phyloP scores from a whole-genome alignment of 768 basidiomycete species.

The Suillus bovinus region DNA sequence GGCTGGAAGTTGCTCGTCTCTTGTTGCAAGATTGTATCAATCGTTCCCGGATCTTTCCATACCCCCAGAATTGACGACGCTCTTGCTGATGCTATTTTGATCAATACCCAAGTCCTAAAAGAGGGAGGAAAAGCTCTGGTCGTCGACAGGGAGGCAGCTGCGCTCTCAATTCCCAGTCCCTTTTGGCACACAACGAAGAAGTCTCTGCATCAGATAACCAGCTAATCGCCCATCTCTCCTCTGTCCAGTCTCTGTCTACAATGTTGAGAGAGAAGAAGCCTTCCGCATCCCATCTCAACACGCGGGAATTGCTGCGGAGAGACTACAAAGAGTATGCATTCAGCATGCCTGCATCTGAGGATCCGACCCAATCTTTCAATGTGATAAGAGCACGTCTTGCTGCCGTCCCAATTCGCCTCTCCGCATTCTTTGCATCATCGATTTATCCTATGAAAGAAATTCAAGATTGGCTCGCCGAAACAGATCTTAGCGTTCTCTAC shows the following conservation, averaged over 20 bases:
- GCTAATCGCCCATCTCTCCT: slow-evolving; percentile 20
- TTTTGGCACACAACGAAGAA: slow-evolving; percentile 32
- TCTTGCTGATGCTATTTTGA: slow-evolving; percentile 81
- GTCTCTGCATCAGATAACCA: slow-evolving; percentile 27
- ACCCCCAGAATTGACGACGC: slow-evolving; percentile 64
- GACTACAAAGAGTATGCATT: slow-evolving; percentile 91
- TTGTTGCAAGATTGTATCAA: slow-evolving; percentile 47
- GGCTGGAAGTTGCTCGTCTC: slow-evolving; percentile 76
- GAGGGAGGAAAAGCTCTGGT: slow-evolving; percentile 72
- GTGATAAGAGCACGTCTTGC: slow-evolving; percentile 70
- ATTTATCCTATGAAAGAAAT: slow-evolving; percentile 19
- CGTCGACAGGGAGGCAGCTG: slow-evolving; percentile 63
- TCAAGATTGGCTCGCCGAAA: slow-evolving; percentile 65
- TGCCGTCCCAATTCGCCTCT: slow-evolving; percentile 74
- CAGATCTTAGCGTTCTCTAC: slow-evolving; percentile 67
- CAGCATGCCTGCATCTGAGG: slow-evolving; percentile 36
- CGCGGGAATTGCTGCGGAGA: slow-evolving; percentile 78
- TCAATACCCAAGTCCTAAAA: slow-evolving; percentile 85
- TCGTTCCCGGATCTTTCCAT: slow-evolving; percentile 22
- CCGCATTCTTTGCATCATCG: slow-evolving; percentile 38
- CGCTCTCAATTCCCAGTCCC: slow-evolving; percentile 64
- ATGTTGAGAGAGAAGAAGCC: slow-evolving; percentile 56
- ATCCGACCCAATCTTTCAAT: slow-evolving; percentile 22
- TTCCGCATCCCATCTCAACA: slow-evolving; percentile 64
- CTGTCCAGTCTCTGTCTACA: slow-evolving; percentile 49